These are phyloP conservation scores for Leccinum pallidistipes DNA, from an alignment of 1,284 basidiomycete genomes.

Conservation along the genomic window DNA sequence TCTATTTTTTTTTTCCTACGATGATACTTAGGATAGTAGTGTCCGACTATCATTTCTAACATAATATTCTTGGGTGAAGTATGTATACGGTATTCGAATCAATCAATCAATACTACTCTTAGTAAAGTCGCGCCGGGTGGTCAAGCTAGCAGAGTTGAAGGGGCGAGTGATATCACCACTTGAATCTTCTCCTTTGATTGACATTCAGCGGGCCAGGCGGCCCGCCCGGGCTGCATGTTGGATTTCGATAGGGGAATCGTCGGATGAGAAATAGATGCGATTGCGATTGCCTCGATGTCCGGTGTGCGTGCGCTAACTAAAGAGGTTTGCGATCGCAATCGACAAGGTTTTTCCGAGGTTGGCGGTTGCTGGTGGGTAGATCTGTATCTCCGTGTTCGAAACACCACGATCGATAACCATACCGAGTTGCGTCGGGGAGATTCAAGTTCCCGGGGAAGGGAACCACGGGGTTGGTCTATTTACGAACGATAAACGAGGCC, in stretches of 20 bases:
- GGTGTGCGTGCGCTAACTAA: neutral
- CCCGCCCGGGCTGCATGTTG: neutral
- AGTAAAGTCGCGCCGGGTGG: neutral
- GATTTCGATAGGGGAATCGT: neutral
- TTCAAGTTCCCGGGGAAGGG: neutral
- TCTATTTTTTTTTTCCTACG: neutral
- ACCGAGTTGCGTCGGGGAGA: neutral
- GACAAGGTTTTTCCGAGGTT: neutral
- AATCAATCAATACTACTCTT: neutral
- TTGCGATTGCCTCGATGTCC: neutral
- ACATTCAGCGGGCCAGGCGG: neutral
- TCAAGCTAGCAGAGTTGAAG: neutral
- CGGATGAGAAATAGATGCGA: neutral
- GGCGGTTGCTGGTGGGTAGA: neutral
- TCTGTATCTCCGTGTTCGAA: neutral
- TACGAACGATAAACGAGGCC: neutral
- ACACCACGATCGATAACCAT: neutral
- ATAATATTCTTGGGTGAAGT: conserved; percentile 19
- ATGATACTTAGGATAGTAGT: conserved; percentile 16
- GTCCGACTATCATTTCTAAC: conserved; percentile 10
- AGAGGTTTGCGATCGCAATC: neutral
- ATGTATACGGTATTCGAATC: conserved; percentile 8
- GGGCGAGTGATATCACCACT: neutral
- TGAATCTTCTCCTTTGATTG: neutral
- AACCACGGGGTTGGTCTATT: neutral